Evolutionary conservation across 352 stramenopile genomes (phyloP).

Genomic region (Phytopythium mirpurense): DNA sequence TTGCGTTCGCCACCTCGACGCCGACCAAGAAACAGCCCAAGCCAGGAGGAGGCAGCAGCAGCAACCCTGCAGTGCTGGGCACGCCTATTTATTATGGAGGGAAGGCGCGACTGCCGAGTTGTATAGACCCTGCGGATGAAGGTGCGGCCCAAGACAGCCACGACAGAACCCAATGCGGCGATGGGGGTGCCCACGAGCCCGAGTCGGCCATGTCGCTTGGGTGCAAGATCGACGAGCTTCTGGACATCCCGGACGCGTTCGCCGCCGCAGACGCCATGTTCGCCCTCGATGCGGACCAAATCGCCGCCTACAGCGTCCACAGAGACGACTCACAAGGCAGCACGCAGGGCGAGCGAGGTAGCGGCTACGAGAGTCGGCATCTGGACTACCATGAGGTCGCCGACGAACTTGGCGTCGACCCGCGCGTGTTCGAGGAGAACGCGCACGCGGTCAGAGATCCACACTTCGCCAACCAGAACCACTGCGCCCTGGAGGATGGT

Average conservation of each 20-base stretch:
- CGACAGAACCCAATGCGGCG: not conserved
- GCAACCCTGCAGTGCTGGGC: not conserved
- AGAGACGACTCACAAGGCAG: not conserved
- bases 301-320: conserved; percentile 7
- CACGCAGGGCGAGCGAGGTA: not conserved
- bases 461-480: conserved; percentile 41
- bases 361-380: conserved; percentile 9
- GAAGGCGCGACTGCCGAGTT: not conserved
- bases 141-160: not conserved
- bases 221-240: conserved; percentile 25
- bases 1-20: conserved; percentile 6
- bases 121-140: not conserved
- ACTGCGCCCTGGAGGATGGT: conserved; percentile 16
- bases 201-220: conserved; percentile 12
- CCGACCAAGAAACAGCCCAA: conserved; percentile 6
- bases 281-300: conserved; percentile 10
- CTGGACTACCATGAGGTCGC: conserved; percentile 14
- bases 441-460: conserved; percentile 31
- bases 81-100: conserved; percentile 5
- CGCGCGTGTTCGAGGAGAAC: conserved; percentile 27
- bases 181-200: not conserved
- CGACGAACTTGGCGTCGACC: conserved; percentile 29
- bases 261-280: conserved; percentile 19
- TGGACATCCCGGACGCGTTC: conserved; percentile 13
- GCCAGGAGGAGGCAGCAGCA: not conserved